Evolutionary conservation across 2,329 filamentous ascomycete genomes (phyloP).

Genomic region (Amesomyces nigricolor): DNA sequence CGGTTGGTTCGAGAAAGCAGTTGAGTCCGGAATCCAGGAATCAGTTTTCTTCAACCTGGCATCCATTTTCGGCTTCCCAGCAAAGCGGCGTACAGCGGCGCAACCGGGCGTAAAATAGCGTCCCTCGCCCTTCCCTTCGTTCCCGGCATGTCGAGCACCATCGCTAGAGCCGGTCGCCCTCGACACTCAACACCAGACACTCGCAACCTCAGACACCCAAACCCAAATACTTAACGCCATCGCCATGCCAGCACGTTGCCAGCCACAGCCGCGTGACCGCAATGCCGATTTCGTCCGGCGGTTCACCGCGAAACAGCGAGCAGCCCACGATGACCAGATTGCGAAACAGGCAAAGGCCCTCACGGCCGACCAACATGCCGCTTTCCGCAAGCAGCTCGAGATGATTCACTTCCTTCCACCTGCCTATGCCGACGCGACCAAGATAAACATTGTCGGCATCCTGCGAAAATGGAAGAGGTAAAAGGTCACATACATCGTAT

Average conservation of each 20-base stretch:
- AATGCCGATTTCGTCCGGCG: too few species aligned
- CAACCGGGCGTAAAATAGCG: conserved; percentile 10
- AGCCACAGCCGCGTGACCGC: too few species aligned
- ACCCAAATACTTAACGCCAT: too few species aligned
- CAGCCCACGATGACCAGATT: too few species aligned
- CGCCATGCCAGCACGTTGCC: too few species aligned
- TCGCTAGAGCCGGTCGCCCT: conserved; percentile 2
- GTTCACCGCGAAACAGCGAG: too few species aligned
- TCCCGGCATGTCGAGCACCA: conserved; percentile 1
- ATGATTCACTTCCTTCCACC: conserved; percentile 21
- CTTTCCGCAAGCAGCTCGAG: too few species aligned
- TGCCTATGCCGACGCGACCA: conserved; percentile 21
- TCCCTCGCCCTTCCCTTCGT: conserved; percentile 5
- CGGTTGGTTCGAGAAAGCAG: neutral
- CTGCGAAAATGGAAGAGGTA: conserved; percentile 25
- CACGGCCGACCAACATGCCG: too few species aligned
- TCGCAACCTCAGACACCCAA: too few species aligned
- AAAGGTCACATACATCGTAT: neutral
- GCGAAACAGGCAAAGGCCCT: too few species aligned
- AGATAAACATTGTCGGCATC: conserved; percentile 23
- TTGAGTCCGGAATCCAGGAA: too few species aligned
- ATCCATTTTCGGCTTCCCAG: conserved; percentile 15
- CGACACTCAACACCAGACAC: conserved; percentile 8
- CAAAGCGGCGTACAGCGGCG: conserved; percentile 10
- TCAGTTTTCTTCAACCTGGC: conserved; percentile 15